Base-by-base conservation (phyloP, 2,329 filamentous ascomycete genomes). In the Penicillium crustosum region DNA sequence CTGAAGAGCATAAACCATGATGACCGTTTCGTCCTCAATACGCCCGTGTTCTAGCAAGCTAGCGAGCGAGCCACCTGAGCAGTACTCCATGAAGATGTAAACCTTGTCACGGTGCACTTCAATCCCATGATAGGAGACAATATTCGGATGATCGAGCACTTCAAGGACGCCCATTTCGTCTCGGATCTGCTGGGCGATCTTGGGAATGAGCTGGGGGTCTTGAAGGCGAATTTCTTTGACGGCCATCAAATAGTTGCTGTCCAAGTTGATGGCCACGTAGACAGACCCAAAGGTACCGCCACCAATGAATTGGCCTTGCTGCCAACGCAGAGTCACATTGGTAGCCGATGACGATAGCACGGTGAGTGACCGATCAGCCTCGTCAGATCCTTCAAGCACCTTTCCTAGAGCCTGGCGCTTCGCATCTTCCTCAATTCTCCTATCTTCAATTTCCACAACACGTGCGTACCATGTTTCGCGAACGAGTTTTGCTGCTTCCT, bases 61-160 rank as follows among this genome's bases (percentile, higher is more conserved):
- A 42, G 94, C 93, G 49, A 99, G 82, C 17, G 93, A 97, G 21
- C 94, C 94, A 51, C 94, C 93, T 5, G 92, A 95, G 75, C 94
- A 99, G 76, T 96, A 97, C 75, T 99, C 94, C 94, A 99, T 99
- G 74, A 99, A 99, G 66, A 99, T 97, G 76, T 97, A 99, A n/a
- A 99, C 94, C 72, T 96, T 94, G 81, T 99, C 94, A 62, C 94
- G 86, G 76, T 99, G 94, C 3, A 97, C 94, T 75, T 99, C 94
- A 69, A 99, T 97, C 58, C 94, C 94, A 71, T 94, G 94, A 77
- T 99, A 99, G 10, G 92, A 93, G 23, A 99, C 95, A 60, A 99
- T 91, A 72, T 99, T 99, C 23, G 94, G 94, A 72, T 99, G 94
- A 70, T 99, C 93, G 45, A 99, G 83, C 1, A 97, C 89, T 75